Conservation (phyloP, 208 protist genomes). For the Trypanosoma mega region DNA sequence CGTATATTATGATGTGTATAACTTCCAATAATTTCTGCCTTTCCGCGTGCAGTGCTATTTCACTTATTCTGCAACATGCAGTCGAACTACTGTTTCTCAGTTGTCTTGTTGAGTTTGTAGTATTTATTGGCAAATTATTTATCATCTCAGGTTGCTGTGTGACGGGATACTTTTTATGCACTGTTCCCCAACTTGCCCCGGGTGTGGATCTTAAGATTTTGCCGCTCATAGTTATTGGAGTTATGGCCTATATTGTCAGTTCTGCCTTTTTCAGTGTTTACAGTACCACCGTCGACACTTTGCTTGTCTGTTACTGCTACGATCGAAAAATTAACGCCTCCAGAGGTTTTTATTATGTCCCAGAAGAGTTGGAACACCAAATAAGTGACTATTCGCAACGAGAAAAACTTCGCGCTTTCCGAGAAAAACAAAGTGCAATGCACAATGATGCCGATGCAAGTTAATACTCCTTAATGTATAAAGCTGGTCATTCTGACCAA, state of each 20-base stretch:
- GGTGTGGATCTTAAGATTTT: slow-evolving; percentile 24
- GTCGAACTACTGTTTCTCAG: slow-evolving; percentile 19
- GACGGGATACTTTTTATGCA: slow-evolving; percentile 31
- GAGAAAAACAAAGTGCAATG: slow-evolving; percentile 9
- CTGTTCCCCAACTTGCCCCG: slow-evolving; percentile 7
- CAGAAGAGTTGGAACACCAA: slow-evolving; percentile 22
- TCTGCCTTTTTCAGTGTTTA: slow-evolving; percentile 62
- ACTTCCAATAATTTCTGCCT: slow-evolving; percentile 72
- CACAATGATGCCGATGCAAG: slow-evolving; percentile 1
- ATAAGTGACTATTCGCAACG: slow-evolving; percentile 26
- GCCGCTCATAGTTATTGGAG: slow-evolving; percentile 35
- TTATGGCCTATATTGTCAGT: slow-evolving; percentile 49
- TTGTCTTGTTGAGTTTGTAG: slow-evolving; percentile 33
- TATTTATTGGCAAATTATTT: slow-evolving; percentile 51
- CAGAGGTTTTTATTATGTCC: slow-evolving; percentile 29
- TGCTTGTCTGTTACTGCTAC: slow-evolving; percentile 73
- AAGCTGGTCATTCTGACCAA: no score
- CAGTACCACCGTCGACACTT: slow-evolving; percentile 36
- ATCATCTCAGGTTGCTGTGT: slow-evolving; percentile 29
- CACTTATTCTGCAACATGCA: slow-evolving; percentile 48
- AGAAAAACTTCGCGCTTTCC: slow-evolving; percentile 2
- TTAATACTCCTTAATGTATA: background rate
- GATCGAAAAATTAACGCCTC: slow-evolving; percentile 35
- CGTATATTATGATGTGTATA: slow-evolving; percentile 88
- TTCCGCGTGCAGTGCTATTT: slow-evolving; percentile 53